A percentile compares a stretch with the other conserved stretches of the same genome.
These are phyloP conservation scores for Aspergillus transmontanensis DNA, from an alignment of 2,329 filamentous ascomycete species.

Conservation along the genomic window DNA sequence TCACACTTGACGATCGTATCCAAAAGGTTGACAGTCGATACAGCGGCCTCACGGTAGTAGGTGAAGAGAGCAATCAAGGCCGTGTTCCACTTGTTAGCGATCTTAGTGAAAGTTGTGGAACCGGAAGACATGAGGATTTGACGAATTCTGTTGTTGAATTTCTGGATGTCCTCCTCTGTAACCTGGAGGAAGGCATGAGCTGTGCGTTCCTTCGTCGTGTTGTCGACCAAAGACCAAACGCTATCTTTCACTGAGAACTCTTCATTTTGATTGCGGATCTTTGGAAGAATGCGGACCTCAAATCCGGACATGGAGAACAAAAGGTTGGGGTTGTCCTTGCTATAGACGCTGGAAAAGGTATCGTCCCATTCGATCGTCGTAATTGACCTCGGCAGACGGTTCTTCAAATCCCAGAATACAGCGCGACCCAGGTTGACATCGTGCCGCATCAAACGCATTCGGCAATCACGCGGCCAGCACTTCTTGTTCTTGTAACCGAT, in stretches of 20 bases:
- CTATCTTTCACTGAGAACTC: conserved; percentile 98
- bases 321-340: conserved; percentile 93
- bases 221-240: conserved; percentile 96
- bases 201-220: conserved; percentile 93
- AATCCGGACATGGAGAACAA: conserved; percentile 98
- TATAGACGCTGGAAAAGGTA: conserved; percentile 97
- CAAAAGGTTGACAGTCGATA: conserved; percentile 88
- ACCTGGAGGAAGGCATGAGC: conserved; percentile 97
- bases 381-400: conserved; percentile 87
- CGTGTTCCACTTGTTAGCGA: conserved; percentile 99
- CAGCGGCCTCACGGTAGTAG: conserved; percentile 96
- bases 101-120: conserved; percentile 99
- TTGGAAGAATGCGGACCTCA: conserved; percentile 93
- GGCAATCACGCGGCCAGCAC: conserved; percentile 96
- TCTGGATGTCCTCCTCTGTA: conserved; percentile 95
- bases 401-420: conserved; percentile 99
- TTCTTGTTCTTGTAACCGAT: conserved; percentile 99
- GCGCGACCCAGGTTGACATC: conserved; percentile 97
- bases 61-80: conserved; percentile 96
- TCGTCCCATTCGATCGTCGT: conserved; percentile 99
- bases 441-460: conserved; percentile 98
- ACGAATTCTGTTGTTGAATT: conserved; percentile 98
- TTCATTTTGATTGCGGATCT: conserved; percentile 91
- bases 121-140: conserved; percentile 99
- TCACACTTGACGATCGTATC: conserved; percentile 99